These are phyloP conservation scores for Angomonas desouzai DNA, from an alignment of 208 protist species.

Conservation along the genomic window DNA sequence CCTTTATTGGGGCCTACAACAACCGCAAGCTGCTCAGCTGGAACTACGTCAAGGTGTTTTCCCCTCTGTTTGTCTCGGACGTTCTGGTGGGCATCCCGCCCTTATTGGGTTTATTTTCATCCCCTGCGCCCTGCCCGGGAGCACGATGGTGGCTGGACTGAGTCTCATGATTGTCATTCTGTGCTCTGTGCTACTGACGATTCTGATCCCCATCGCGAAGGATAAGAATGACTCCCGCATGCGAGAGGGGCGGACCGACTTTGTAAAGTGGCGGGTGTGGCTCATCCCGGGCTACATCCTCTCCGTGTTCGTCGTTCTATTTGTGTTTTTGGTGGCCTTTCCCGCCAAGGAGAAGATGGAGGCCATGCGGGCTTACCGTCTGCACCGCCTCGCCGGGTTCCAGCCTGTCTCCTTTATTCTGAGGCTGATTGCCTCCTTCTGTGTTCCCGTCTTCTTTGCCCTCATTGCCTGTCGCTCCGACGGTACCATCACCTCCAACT, in stretches of 20 bases:
- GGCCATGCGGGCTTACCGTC: conserved; percentile 20
- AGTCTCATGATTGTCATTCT: conserved; percentile 19
- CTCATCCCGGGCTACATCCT: conserved; percentile 64
- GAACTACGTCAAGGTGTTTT: conserved; percentile 77
- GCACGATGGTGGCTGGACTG: conserved; percentile 9
- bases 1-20: conserved; percentile 46
- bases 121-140: conserved; percentile 9
- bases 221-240: conserved; percentile 42
- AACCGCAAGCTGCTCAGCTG: conserved; percentile 40
- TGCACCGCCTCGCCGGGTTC: conserved; percentile 26
- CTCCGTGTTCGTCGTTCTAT: conserved; percentile 29
- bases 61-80: conserved; percentile 56
- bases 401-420: conserved; percentile 29
- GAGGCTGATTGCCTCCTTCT: conserved; percentile 24
- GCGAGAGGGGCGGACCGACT: conserved; percentile 28
- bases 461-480: conserved; percentile 69
- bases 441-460: conserved; percentile 39
- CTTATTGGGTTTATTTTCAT: conserved; percentile 22
- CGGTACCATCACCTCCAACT: conserved; percentile 56
- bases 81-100: conserved; percentile 27
- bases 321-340: conserved; percentile 11
- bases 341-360: conserved; percentile 17
- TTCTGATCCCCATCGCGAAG: conserved; percentile 65
- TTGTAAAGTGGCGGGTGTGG: conserved; percentile 53
- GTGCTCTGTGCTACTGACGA: conserved; percentile 38